Conservation (phyloP, 345 rosid species). For the Euphorbia tirucalli region DNA sequence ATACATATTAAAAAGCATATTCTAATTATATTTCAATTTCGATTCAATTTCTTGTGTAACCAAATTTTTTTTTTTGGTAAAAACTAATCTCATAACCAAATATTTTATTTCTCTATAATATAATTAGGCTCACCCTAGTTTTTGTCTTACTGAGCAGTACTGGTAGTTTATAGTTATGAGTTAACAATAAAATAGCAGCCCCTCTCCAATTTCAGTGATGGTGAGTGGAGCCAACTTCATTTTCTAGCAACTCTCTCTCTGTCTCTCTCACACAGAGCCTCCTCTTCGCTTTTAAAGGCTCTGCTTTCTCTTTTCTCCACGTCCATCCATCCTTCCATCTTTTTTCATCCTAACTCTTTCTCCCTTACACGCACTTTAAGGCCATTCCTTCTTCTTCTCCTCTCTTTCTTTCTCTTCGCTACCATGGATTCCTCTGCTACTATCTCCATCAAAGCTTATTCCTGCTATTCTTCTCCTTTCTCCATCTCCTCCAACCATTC, state of each 20-base stretch:
- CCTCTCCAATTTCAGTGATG: background rate
- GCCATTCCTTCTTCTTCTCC: background rate
- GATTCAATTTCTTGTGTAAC: no score
- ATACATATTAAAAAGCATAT: no score
- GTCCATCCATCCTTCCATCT: background rate
- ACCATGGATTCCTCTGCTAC: constrained; percentile 17
- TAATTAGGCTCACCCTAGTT: no score
- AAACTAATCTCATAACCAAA: no score
- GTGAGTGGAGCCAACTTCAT: background rate
- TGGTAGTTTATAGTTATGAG: no score
- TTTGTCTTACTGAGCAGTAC: no score
- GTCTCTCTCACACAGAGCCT: background rate
- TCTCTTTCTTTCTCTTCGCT: background rate
- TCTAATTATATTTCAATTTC: no score
- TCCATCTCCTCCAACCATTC: background rate
- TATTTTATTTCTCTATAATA: no score
- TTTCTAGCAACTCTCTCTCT: background rate
- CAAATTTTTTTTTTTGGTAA: no score
- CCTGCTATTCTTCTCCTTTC: background rate
- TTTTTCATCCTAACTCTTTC: background rate
- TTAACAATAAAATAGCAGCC: no score
- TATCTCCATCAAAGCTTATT: constrained; percentile 8
- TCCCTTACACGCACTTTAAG: background rate
- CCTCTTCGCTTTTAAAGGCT: constrained; percentile 1
- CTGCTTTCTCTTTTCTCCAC: background rate